A percentile compares a stretch with the other conserved stretches of the same genome.
These are phyloP conservation scores for Barnettozyma californica DNA, from an alignment of 805 yeast genomes.

Conservation along the genomic window DNA sequence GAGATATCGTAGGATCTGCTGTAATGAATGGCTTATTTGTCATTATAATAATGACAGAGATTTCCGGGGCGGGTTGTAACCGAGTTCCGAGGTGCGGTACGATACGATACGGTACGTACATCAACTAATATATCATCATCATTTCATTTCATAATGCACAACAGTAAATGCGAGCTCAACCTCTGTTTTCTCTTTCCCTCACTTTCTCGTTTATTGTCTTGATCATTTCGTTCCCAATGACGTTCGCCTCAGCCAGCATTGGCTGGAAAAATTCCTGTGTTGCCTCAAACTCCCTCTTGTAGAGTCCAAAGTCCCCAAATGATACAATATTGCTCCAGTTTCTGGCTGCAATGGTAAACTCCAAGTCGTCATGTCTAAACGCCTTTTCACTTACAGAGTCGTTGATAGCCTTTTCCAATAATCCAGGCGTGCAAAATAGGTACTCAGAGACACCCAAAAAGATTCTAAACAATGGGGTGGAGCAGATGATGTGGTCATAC, in stretches of 20 bases:
- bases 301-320: conserved; percentile 67
- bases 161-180: neutral
- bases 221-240: conserved; percentile 91
- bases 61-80: neutral
- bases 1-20: neutral
- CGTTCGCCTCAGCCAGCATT: conserved; percentile 84
- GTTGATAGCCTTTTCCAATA: conserved; percentile 73
- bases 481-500: conserved; percentile 93
- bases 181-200: neutral
- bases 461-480: conserved; percentile 89
- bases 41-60: neutral
- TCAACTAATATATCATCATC: neutral
- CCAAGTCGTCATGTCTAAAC: conserved; percentile 86
- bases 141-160: neutral
- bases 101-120: no score
- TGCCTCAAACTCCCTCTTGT: conserved; percentile 64
- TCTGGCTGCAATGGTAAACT: conserved; percentile 87
- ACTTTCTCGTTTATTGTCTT: conserved; percentile 53
- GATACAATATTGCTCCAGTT: conserved; percentile 78
- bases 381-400: conserved; percentile 62
- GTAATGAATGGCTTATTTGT: neutral
- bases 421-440: conserved; percentile 75
- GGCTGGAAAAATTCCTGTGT: conserved; percentile 83
- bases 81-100: neutral
- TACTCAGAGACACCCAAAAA: conserved; percentile 93